Evolutionary conservation across 208 protist species (phyloP).

Genomic region (Trypanosoma vivax): DNA sequence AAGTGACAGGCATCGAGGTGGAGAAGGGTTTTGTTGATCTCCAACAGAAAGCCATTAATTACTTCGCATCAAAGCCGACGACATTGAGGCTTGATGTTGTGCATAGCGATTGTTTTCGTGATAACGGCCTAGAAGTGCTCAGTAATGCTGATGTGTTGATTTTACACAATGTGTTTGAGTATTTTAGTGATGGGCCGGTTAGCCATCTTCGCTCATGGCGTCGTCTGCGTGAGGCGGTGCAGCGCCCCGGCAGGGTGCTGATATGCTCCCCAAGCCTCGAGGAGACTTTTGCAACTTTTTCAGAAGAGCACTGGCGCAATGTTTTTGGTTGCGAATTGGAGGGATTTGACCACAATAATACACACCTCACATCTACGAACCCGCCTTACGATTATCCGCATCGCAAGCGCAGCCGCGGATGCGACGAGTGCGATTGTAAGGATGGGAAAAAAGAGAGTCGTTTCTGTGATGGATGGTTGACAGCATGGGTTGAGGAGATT

Average conservation of each 20-base stretch:
- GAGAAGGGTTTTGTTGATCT: conserved; percentile 20
- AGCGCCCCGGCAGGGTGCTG: conserved; percentile 39
- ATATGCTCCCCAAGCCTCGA: conserved; percentile 57
- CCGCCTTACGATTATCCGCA: neutral
- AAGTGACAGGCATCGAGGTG: conserved; percentile 28
- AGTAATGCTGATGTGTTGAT: conserved; percentile 49
- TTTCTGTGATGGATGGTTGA: conserved; percentile 1
- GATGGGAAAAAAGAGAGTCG: neutral
- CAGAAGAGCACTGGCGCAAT: conserved; percentile 11
- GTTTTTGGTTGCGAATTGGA: neutral
- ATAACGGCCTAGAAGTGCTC: conserved; percentile 31
- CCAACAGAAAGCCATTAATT: conserved; percentile 21
- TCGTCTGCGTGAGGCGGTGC: conserved; percentile 42
- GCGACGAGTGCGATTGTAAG: neutral
- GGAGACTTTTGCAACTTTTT: conserved; percentile 36
- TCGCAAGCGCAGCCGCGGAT: neutral
- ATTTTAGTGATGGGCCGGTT: conserved; percentile 39
- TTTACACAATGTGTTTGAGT: conserved; percentile 88
- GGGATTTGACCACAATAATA: neutral
- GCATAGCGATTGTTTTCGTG: conserved; percentile 60
- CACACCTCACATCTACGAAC: neutral
- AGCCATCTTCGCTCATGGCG: conserved; percentile 62
- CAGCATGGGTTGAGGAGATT: conserved; percentile 17
- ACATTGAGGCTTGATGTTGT: conserved; percentile 27
- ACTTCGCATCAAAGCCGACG: conserved; percentile 19